A percentile compares a stretch with the other conserved stretches of the same genome.
Evolutionary conservation across 306 rosid genomes (phyloP).

Genomic region (apple (Malus domestica)): ASM211411v1 NC_041791.1:22740501-22741000

Average conservation of each 20-base stretch:
- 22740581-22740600: neutral
- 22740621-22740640: neutral
- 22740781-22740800: neutral
- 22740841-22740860: neutral
- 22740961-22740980: neutral
- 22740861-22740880: neutral
- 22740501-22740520: neutral
- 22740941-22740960: neutral
- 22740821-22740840: neutral
- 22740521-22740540: neutral
- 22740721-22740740: neutral
- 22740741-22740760: neutral
- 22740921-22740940: neutral
- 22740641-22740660: neutral
- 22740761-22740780: neutral
- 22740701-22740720: neutral
- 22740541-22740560: neutral
- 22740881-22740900: neutral
- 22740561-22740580: neutral
- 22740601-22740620: neutral
- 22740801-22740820: neutral
- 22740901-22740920: neutral
- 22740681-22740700: neutral
- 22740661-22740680: neutral
- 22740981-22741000: neutral